Evolutionary conservation across 495 filamentous ascomycete genomes (phyloP).

Genomic region (Penicillium samsonianum): DNA sequence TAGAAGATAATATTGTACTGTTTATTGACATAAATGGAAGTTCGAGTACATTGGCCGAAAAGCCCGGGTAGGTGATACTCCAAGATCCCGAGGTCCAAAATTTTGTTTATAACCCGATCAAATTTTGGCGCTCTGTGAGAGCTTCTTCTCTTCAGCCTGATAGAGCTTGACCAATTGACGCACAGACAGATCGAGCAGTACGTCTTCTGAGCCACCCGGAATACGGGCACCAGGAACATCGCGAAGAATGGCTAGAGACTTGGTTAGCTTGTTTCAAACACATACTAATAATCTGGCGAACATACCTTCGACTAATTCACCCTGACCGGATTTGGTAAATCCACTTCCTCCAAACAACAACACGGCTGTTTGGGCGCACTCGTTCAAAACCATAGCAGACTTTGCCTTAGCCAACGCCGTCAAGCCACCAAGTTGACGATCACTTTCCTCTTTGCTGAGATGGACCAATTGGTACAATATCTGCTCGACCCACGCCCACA

Average conservation of each 20-base stretch:
- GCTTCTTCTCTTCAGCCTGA: constrained; percentile 58
- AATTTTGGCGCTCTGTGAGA: constrained; percentile 50
- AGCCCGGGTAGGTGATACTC: not conserved
- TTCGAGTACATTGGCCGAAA: not conserved
- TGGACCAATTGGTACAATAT: constrained; percentile 69
- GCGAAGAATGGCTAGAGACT: constrained; percentile 56
- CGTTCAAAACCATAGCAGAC: constrained; percentile 66
- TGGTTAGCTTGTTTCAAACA: constrained; percentile 3
- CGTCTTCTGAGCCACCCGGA: constrained; percentile 74
- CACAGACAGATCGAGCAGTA: constrained; percentile 69
- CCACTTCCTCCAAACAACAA: constrained; percentile 75
- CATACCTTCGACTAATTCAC: constrained; percentile 68
- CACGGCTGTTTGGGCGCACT: constrained; percentile 67
- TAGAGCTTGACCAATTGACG: constrained; percentile 74
- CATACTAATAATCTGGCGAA: constrained; percentile 6
- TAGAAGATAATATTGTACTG: not conserved
- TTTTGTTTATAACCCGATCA: constrained; percentile 10
- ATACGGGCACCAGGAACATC: constrained; percentile 65
- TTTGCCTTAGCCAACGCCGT: constrained; percentile 72
- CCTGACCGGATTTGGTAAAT: constrained; percentile 66
- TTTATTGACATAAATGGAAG: not conserved
- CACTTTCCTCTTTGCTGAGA: constrained; percentile 61
- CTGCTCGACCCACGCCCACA: constrained; percentile 75
- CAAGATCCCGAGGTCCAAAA: not conserved
- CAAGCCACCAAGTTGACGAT: constrained; percentile 66